A percentile compares a stretch with the other conserved stretches of the same genome.
Conservation (phyloP, 257 asterid species). For the Nicotiana tomentosiformis region DNA sequence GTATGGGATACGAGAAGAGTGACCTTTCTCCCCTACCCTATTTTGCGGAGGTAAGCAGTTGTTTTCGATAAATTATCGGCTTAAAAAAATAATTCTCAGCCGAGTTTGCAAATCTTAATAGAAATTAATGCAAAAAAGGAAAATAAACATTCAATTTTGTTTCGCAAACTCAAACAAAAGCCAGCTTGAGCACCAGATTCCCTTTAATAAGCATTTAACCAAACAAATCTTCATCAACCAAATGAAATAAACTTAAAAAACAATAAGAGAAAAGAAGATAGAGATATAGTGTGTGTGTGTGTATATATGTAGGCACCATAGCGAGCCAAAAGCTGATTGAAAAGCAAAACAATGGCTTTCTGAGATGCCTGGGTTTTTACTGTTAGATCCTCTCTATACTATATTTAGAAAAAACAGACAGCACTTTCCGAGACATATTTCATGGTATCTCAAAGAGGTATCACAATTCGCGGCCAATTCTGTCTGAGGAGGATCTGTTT, state of each 20-base stretch:
- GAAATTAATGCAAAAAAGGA: no score
- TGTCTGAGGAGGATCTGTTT: neutral
- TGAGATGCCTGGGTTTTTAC: neutral
- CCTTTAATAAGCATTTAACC: neutral
- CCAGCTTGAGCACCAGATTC: no score
- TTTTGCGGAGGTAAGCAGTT: no score
- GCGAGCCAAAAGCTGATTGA: constrained; percentile 9
- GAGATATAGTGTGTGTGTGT: neutral
- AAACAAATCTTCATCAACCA: neutral
- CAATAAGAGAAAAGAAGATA: neutral
- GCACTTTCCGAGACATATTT: neutral
- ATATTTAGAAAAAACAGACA: neutral
- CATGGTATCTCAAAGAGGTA: neutral
- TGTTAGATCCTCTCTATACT: neutral
- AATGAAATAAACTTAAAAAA: neutral
- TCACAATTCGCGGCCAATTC: neutral
- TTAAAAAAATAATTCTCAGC: no score
- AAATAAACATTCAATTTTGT: no score
- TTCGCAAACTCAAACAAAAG: no score
- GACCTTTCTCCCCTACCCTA: no score
- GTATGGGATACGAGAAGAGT: no score
- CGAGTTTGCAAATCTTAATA: no score
- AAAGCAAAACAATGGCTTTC: neutral
- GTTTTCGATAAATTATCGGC: no score
- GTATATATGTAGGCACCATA: neutral